phyloP scores from a whole-genome alignment of 768 basidiomycete species.

The Strobilomyces confusus region DNA sequence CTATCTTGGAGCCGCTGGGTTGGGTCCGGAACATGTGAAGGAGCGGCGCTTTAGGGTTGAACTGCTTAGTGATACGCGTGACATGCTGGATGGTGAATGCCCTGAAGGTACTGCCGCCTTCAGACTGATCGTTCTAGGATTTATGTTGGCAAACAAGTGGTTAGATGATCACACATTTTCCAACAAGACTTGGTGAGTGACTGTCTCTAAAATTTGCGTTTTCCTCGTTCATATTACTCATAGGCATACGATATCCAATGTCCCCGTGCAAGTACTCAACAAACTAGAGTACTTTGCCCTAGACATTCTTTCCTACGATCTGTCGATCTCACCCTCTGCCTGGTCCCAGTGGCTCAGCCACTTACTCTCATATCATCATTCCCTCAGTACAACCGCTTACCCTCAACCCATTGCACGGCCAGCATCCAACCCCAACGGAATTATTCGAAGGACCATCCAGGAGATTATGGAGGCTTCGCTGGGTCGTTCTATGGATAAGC shows the following conservation, averaged over 20 bases:
- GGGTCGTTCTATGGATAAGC: slow-evolving; percentile 37
- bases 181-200: slow-evolving; percentile 78
- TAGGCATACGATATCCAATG: slow-evolving; percentile 79
- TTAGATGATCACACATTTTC: slow-evolving; percentile 86
- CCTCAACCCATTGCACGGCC: slow-evolving; percentile 80
- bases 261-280: slow-evolving; percentile 68
- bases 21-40: slow-evolving; percentile 51
- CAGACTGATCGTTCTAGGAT: slow-evolving; percentile 72
- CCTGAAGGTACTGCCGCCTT: slow-evolving; percentile 63
- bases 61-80: slow-evolving; percentile 49
- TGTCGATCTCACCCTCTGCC: slow-evolving; percentile 58
- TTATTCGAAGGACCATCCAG: slow-evolving; percentile 66
- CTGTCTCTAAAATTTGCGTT: neutral
- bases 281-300: slow-evolving; percentile 66
- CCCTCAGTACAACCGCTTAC: slow-evolving; percentile 53
- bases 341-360: slow-evolving; percentile 75
- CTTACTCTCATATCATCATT: slow-evolving; percentile 60
- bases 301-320: slow-evolving; percentile 65
- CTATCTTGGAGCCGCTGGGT: slow-evolving; percentile 50
- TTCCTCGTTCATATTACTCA: slow-evolving; percentile 3
- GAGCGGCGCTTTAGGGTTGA: slow-evolving; percentile 63
- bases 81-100: slow-evolving; percentile 41
- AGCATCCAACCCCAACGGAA: slow-evolving; percentile 63
- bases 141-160: slow-evolving; percentile 88
- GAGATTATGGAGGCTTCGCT: slow-evolving; percentile 56